Evolutionary conservation across 176 grass and related monocot species (phyloP), one percentile per base, ranked within the genome.

Genomic region (Carex littledalei): DNA sequence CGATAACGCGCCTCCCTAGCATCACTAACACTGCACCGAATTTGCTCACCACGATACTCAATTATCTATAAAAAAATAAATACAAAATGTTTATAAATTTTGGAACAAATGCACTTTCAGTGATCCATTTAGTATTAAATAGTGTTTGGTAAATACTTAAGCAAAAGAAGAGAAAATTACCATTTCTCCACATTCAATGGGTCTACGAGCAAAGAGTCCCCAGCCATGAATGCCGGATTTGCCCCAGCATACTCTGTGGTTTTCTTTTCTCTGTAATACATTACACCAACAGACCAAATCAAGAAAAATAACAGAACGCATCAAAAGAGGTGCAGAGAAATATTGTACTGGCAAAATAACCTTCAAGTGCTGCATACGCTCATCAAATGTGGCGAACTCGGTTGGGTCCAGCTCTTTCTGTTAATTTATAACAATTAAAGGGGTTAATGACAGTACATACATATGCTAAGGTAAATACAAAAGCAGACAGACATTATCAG

Each of bases 131-230:
- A 80, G 3, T 80, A 34, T 32, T 61, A 59, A 34, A 61, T 61
- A 80, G 37, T 39, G 37, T 56, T 43, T 39, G 21, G 60, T 63
- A 63, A 63, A 63, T 69, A 2, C 84, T 21, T 56, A 34, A 58
- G 14, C 17, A 89, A 43, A 57, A 85, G 60, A 87, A 66, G 67
- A 50, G 26, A 86, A 21, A 32, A 80, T 8, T 90, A 98, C 96
- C 96, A 98, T 95, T 95, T 98, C 89, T 53, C 96, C 96, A 64
- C 90, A 91, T 74, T 98, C 93, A 89, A 98, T 93, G 85, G 90
- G 94, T 87, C 77, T 88, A 63, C 85, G 77, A 87, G 96, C 96
- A 84, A 98, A 98, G 17, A 98, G 91, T 11, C 96, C 96, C 96
- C 93, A 98, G 83, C 96, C 96, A 87, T 98, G 96, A 86, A 98